Percentiles rank a stretch among this genome's conserved stretches.
phyloP scores from a whole-genome alignment of 768 basidiomycete genomes.

The Crassisporium funariophilum region DNA sequence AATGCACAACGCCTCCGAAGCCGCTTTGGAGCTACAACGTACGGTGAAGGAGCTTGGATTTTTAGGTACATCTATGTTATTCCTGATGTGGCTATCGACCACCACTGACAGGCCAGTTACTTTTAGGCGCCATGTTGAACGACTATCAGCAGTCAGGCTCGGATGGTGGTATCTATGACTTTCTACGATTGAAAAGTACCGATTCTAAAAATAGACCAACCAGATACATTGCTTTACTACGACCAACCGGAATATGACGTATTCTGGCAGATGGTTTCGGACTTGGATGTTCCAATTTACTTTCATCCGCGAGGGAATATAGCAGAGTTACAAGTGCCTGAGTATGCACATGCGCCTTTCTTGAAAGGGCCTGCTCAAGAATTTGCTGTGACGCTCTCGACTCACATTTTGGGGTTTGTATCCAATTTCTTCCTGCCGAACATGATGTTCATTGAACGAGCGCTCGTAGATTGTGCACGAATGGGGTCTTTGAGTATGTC shows the following conservation, averaged over 20 bases:
- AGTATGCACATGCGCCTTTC: constrained; percentile 36
- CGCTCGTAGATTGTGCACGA: constrained; percentile 31
- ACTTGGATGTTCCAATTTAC: constrained; percentile 42
- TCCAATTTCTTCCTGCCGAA: neutral
- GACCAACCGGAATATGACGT: constrained; percentile 41
- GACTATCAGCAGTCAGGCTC: constrained; percentile 47
- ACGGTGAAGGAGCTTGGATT: constrained; percentile 42
- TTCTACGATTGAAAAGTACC: neutral
- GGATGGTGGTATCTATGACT: constrained; percentile 35
- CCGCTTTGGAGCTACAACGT: constrained; percentile 41
- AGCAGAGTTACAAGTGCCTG: constrained; percentile 21
- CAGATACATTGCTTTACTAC: constrained; percentile 39
- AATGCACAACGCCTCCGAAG: constrained; percentile 47
- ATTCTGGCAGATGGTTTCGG: constrained; percentile 40
- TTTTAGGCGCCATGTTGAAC: constrained; percentile 40
- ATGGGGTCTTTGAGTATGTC: constrained; percentile 42
- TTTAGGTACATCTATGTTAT: constrained; percentile 25
- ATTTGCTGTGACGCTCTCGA: constrained; percentile 40
- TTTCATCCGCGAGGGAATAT: constrained; percentile 39
- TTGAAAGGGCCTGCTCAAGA: constrained; percentile 37
- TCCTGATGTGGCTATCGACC: neutral
- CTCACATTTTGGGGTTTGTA: constrained; percentile 39
- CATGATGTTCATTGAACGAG: neutral
- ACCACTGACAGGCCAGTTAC: neutral
- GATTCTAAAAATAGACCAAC: neutral